Conservation (phyloP, 2,329 filamentous ascomycete genomes). For the Ophiostoma sp. region DNA sequence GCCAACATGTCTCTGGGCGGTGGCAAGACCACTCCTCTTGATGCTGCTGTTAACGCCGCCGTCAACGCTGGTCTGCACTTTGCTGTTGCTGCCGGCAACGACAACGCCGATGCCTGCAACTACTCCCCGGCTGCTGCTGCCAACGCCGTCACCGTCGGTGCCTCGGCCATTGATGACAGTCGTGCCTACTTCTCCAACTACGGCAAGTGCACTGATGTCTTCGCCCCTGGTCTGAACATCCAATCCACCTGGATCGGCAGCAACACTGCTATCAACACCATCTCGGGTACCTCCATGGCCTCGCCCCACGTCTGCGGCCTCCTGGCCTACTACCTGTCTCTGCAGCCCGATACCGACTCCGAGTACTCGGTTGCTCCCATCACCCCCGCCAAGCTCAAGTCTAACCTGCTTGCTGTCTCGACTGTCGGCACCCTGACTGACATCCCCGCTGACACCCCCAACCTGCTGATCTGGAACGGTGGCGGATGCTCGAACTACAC, state of each 20-base stretch:
- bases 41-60: conserved; percentile 90
- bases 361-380: conserved; percentile 87
- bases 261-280: conserved; percentile 96
- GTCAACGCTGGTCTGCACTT: conserved; percentile 93
- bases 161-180: conserved; percentile 88
- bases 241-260: conserved; percentile 98
- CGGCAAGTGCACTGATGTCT: conserved; percentile 99
- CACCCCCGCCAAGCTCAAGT: conserved; percentile 92
- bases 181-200: conserved; percentile 99
- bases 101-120: conserved; percentile 98
- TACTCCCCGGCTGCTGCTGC: conserved; percentile 94
- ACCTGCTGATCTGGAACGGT: conserved; percentile 98
- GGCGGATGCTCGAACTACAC: conserved; percentile 91
- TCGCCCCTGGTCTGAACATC: conserved; percentile 95
- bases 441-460: conserved; percentile 82
- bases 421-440: conserved; percentile 77
- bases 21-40: conserved; percentile 91
- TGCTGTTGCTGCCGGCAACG: conserved; percentile 95
- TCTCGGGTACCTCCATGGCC: conserved; percentile 99
- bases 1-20: conserved; percentile 99
- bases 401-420: conserved; percentile 77
- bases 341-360: conserved; percentile 87
- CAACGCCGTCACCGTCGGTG: conserved; percentile 93
- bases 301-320: conserved; percentile 96
- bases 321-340: conserved; percentile 94